A percentile compares a stretch with the other conserved stretches of the same genome.
Evolutionary conservation across 768 basidiomycete species (phyloP).

Genomic region (Krasilnikovozyma curviuscula): DNA sequence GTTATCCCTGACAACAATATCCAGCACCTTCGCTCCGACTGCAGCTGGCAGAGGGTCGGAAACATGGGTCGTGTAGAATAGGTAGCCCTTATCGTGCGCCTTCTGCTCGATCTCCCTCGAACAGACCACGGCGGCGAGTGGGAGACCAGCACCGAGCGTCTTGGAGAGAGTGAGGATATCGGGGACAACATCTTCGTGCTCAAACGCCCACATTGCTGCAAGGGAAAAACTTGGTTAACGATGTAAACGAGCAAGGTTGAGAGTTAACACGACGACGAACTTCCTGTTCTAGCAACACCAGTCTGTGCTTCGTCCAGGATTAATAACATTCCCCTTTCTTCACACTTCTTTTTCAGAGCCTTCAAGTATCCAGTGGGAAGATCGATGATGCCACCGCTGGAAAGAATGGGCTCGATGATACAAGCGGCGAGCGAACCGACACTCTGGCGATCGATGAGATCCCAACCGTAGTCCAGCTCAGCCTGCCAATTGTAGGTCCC

Average conservation of each 20-base stretch:
- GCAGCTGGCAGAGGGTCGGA: conserved; percentile 15
- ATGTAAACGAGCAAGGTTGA: not conserved
- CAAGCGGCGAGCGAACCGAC: conserved; percentile 13
- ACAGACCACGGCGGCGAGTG: conserved; percentile 15
- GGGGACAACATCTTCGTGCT: conserved; percentile 16
- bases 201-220: conserved; percentile 18
- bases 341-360: conserved; percentile 16
- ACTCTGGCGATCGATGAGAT: conserved; percentile 17
- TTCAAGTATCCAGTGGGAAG: conserved; percentile 18
- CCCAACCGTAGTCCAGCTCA: conserved; percentile 18
- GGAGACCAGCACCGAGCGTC: conserved; percentile 20
- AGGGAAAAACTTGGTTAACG: not conserved
- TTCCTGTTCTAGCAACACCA: conserved; percentile 16
- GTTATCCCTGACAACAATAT: conserved; percentile 13
- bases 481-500: conserved; percentile 19
- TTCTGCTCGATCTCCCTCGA: conserved; percentile 12
- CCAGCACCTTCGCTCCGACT: conserved; percentile 13
- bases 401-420: conserved; percentile 20
- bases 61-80: conserved; percentile 18
- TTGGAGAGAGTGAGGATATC: conserved; percentile 20
- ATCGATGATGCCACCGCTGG: conserved; percentile 17
- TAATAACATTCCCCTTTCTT: conserved; percentile 18
- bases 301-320: conserved; percentile 22
- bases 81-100: conserved; percentile 12
- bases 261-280: conserved; percentile 3